Evolutionary conservation across 106 monocot species (phyloP).

Genomic region (Acanthochlamys bracteata): DNA sequence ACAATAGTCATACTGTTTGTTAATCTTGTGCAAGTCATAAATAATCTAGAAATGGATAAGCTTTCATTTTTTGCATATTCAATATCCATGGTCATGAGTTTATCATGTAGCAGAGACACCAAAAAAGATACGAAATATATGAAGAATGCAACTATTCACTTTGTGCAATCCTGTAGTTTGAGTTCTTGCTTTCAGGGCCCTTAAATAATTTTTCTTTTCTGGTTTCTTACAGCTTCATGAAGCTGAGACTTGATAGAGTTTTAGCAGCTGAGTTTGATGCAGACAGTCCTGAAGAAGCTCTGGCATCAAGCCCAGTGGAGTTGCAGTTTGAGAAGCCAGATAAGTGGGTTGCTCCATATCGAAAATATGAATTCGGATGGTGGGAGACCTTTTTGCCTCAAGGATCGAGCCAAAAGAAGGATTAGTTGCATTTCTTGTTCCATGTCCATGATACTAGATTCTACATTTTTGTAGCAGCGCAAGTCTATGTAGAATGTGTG

Average conservation of each 20-base stretch:
- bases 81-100: no score
- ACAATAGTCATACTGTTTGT: no score
- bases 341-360: conserved; percentile 89
- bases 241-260: conserved; percentile 89
- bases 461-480: neutral
- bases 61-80: no score
- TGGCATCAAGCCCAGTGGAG: conserved; percentile 57
- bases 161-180: no score
- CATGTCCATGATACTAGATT: neutral
- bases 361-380: conserved; percentile 91
- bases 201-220: no score
- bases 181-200: no score
- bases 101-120: no score
- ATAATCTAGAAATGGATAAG: no score
- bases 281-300: conserved; percentile 45
- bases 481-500: neutral
- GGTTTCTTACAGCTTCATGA: conserved; percentile 78
- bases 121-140: no score
- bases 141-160: no score
- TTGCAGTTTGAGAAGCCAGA: conserved; percentile 72
- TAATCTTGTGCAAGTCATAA: no score
- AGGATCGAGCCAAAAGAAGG: conserved; percentile 16
- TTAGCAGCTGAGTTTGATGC: conserved; percentile 66
- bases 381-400: conserved; percentile 84
- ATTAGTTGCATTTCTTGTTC: conserved; percentile 13